These are phyloP conservation scores for Jatropha multifida DNA, from an alignment of 441 rosid genomes.

Conservation along the genomic window DNA sequence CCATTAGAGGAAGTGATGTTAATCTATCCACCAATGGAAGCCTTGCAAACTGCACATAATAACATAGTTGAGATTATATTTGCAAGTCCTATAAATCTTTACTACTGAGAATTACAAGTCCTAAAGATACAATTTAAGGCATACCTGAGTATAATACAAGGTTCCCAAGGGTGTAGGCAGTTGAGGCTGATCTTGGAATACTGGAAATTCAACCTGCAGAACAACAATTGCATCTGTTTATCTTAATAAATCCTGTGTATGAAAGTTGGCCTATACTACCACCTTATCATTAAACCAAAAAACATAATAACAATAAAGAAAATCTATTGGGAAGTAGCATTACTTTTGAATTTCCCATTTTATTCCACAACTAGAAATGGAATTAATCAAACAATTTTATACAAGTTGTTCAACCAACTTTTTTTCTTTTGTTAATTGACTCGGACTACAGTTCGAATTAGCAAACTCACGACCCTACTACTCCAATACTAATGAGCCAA, in stretches of 20 bases:
- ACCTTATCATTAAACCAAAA: no score
- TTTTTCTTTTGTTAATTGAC: no score
- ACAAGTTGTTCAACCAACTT: no score
- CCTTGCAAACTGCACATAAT: slow-evolving; percentile 43
- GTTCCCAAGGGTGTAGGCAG: slow-evolving; percentile 64
- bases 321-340: no score
- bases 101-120: not conserved
- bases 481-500: no score
- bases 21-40: slow-evolving; percentile 49
- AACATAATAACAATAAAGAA: no score
- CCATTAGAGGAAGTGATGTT: slow-evolving; percentile 56
- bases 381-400: not conserved
- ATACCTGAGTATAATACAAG: slow-evolving; percentile 51
- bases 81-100: slow-evolving; percentile 3
- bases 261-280: no score
- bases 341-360: not conserved
- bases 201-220: slow-evolving; percentile 65
- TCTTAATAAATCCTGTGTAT: not conserved
- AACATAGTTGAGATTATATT: slow-evolving; percentile 9
- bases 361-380: not conserved
- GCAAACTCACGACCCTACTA: no score
- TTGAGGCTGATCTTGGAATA: slow-evolving; percentile 60
- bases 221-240: slow-evolving; percentile 9
- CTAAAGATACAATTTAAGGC: slow-evolving; percentile 13
- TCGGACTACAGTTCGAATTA: no score